Conservation (phyloP, 2,329 filamentous ascomycete species). For the Penicillium sp. region DNA sequence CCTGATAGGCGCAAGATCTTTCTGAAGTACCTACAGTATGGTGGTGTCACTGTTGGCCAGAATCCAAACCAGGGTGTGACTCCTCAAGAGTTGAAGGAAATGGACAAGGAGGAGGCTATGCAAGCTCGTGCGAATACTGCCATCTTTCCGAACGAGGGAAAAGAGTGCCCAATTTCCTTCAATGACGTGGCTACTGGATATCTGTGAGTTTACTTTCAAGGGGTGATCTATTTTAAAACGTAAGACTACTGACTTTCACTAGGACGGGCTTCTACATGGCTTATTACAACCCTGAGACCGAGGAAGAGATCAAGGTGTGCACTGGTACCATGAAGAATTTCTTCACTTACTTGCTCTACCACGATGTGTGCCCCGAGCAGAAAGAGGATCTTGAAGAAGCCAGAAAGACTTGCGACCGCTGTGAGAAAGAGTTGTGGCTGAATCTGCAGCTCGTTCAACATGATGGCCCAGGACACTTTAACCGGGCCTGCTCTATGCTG, state of each 20-base stretch:
- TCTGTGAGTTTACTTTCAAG: conserved; percentile 56
- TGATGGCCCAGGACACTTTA: conserved; percentile 75
- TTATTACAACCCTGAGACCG: conserved; percentile 57
- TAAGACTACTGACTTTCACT: neutral
- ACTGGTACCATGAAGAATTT: conserved; percentile 78
- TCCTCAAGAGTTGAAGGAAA: conserved; percentile 61
- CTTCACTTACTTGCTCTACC: conserved; percentile 80
- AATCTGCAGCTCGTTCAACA: conserved; percentile 51
- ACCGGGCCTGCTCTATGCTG: conserved; percentile 69
- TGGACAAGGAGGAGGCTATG: conserved; percentile 66
- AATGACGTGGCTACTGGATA: conserved; percentile 74
- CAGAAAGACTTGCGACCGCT: conserved; percentile 64
- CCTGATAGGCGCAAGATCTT: conserved; percentile 65
- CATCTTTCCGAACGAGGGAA: conserved; percentile 56
- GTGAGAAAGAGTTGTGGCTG: conserved; percentile 66
- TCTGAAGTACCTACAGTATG: conserved; percentile 77
- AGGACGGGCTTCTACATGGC: conserved; percentile 60
- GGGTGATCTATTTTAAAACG: neutral
- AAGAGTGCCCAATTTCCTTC: conserved; percentile 65
- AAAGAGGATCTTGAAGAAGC: conserved; percentile 66
- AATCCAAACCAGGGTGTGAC: conserved; percentile 66
- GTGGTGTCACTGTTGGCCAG: conserved; percentile 68
- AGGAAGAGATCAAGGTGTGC: conserved; percentile 58
- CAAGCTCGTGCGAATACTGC: conserved; percentile 57
- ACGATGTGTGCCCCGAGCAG: conserved; percentile 85